Base-by-base conservation (phyloP, 108 stramenopile species). In the Pseudonitzschia pungens region DNA sequence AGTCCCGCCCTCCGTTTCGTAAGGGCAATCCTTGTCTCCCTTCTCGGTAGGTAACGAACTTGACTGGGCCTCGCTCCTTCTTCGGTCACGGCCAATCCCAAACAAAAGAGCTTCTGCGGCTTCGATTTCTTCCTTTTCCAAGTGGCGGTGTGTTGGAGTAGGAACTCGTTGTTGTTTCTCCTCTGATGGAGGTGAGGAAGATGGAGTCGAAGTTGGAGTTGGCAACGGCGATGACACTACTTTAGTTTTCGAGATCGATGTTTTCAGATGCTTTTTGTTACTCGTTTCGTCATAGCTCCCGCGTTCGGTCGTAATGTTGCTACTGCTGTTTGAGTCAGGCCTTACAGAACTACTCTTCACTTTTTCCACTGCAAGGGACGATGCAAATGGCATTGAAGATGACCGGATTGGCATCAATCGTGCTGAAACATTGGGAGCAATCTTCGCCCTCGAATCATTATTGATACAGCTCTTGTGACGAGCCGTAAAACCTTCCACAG, bases 61-160 rank as follows among this genome's bases (percentile, higher is more conserved):
- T 43, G 11, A 12, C 24, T 9, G 7, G 33, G 22, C 43, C 22
- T 1, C 24, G 44, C 9, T 26, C 9, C 11, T 50, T 15, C 15
- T 48, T 4, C 43, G 21, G 21, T 44, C 22, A 50, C 66, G 66
- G 28, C 66, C 44, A 44, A 67, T 67, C 22, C 44, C 42, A 48
- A 67, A 67, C 44, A 67, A 48, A 29, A 67, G 66, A 18, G 66
- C 66, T 67, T 67, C 66, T 5, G 66, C 66, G 28, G 66, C 66
- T 44, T 67, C 66, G 44, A 48, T 22, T 67, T 67, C 66, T 24
- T 67, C 66, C 42, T 48, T 32, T 67, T 41, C 40, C 22, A 67
- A 33, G 8, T 28, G 26, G 9, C 60, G 60, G 36, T 29, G 60
- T 33, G 32, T 12, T 55, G 24, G 12, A 2, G 54, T 26, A 55